Conservation (phyloP, 345 rosid genomes). For the Populus pruinosa region DNA sequence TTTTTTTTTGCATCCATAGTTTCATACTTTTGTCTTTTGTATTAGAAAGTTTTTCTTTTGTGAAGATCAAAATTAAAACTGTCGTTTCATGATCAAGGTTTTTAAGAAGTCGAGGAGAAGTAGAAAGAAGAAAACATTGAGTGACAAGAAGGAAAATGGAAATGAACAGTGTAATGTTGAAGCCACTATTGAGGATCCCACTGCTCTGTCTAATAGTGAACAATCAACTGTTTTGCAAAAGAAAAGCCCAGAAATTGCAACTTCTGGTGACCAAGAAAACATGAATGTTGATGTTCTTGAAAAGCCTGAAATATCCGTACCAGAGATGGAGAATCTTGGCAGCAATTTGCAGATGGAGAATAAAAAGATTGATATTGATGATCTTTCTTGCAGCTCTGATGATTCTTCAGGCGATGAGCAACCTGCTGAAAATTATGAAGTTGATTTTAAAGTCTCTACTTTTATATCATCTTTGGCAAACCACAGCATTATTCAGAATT, state of each 20-base stretch:
- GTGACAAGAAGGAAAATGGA: constrained; percentile 38
- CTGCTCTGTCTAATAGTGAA: constrained; percentile 29
- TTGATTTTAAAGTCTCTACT: constrained; percentile 80
- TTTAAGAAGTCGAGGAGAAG: constrained; percentile 70
- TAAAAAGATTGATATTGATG: constrained; percentile 38
- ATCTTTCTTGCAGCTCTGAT: constrained; percentile 44
- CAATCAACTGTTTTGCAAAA: constrained; percentile 22
- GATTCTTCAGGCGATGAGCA: constrained; percentile 73
- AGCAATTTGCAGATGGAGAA: constrained; percentile 28
- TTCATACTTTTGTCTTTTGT: background rate
- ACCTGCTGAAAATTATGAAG: constrained; percentile 57
- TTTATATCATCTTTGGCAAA: constrained; percentile 75
- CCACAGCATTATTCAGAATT: constrained; percentile 67
- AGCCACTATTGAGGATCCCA: constrained; percentile 33
- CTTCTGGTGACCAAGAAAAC: constrained; percentile 27
- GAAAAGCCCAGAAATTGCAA: constrained; percentile 27
- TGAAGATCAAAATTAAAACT: constrained; percentile 10
- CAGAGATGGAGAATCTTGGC: constrained; percentile 26
- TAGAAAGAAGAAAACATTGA: constrained; percentile 46
- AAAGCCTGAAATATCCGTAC: constrained; percentile 27
- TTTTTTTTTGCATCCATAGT: background rate
- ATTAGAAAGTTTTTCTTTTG: background rate
- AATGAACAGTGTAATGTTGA: constrained; percentile 36
- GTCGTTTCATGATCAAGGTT: constrained; percentile 51
- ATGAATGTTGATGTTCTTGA: constrained; percentile 17